Evolutionary conservation across 2,329 filamentous ascomycete genomes (phyloP).

Genomic region (Didymella pinodella): DNA sequence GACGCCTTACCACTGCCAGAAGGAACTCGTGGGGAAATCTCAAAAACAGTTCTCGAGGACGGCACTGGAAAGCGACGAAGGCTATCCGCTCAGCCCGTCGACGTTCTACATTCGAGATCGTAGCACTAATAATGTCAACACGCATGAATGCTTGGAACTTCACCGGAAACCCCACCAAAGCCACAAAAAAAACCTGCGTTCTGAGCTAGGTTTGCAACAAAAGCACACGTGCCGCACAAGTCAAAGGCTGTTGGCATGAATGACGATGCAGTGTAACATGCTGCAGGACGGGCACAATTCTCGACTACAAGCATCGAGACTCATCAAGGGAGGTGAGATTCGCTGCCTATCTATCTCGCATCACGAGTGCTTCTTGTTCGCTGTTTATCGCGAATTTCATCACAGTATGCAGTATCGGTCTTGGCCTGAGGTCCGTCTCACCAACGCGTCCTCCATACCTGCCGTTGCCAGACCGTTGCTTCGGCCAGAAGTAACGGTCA

Average conservation of each 20-base stretch:
- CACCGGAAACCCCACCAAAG: conserved; percentile 5
- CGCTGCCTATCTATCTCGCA: neutral
- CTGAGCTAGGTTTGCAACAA: conserved; percentile 1
- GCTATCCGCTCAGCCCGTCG: neutral
- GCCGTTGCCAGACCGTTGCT: neutral
- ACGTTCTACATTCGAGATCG: neutral
- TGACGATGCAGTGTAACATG: conserved; percentile 4
- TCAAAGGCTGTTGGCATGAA: neutral
- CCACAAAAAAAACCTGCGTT: neutral
- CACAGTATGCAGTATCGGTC: neutral
- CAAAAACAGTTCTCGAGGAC: neutral
- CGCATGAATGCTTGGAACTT: conserved; percentile 3
- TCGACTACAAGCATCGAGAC: neutral
- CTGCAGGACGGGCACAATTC: conserved; percentile 1
- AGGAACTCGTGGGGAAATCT: conserved; percentile 8
- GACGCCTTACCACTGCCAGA: conserved; percentile 4
- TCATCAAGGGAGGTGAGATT: neutral
- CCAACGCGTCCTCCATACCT: neutral
- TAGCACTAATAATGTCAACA: neutral
- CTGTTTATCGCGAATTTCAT: neutral
- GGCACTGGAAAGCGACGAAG: neutral
- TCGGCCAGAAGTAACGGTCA: conserved; percentile 9
- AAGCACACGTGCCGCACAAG: conserved; percentile 9
- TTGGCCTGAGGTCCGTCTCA: neutral
- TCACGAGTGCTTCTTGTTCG: neutral